A percentile compares a stretch with the other conserved stretches of the same genome.
These are phyloP conservation scores for Candida oleophila DNA, from an alignment of 805 yeast species.

Conservation along the genomic window DNA sequence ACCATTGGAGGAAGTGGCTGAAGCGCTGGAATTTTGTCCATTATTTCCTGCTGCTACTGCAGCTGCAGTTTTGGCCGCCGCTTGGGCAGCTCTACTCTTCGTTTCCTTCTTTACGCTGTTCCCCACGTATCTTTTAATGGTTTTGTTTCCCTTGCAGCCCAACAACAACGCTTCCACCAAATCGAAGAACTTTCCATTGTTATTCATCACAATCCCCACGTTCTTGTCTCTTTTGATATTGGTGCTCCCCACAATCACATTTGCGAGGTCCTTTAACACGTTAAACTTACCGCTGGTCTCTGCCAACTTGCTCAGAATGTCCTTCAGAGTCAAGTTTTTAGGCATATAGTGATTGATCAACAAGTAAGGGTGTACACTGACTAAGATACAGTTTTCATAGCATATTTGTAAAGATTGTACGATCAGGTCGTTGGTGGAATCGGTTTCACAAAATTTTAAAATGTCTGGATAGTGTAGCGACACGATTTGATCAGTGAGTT, in stretches of 20 bases:
- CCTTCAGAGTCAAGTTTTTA: constrained; percentile 67
- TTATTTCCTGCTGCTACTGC: constrained; percentile 12
- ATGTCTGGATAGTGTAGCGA: constrained; percentile 91
- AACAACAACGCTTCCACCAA: constrained; percentile 67
- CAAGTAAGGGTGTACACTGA: constrained; percentile 86
- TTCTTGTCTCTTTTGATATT: constrained; percentile 37
- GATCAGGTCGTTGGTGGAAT: constrained; percentile 50
- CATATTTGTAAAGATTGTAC: constrained; percentile 76
- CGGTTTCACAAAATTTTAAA: constrained; percentile 75
- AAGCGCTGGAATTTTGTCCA: neutral
- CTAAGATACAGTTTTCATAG: constrained; percentile 71
- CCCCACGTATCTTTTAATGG: constrained; percentile 62
- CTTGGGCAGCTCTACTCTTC: constrained; percentile 10
- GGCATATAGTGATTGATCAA: constrained; percentile 86
- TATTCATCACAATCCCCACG: constrained; percentile 68
- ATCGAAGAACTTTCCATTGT: constrained; percentile 66
- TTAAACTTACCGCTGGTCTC: constrained; percentile 85
- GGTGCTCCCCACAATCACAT: constrained; percentile 44
- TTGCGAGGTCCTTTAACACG: constrained; percentile 62
- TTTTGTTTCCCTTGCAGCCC: constrained; percentile 49
- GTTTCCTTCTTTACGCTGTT: constrained; percentile 53
- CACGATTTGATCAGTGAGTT: constrained; percentile 86
- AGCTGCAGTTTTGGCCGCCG: constrained; percentile 5
- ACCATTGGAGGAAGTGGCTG: neutral
- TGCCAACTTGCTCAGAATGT: constrained; percentile 65